A percentile compares a stretch with the other conserved stretches of the same genome.
phyloP scores from a whole-genome alignment of 352 stramenopile genomes.

The Halophytophthora polymorphica region DNA sequence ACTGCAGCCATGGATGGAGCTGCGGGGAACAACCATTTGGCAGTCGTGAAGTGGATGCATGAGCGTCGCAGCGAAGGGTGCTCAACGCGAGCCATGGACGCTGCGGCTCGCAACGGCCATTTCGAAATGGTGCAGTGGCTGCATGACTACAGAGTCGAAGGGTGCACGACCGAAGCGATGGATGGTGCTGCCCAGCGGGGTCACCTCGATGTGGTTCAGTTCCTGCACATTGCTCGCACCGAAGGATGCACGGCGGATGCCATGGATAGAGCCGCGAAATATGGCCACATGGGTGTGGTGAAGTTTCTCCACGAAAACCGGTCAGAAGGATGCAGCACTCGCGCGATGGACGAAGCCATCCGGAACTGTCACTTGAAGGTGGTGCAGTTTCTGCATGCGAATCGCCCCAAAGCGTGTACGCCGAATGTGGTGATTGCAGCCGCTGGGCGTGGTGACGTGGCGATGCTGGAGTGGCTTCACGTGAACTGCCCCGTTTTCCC shows the following conservation, averaged over 20 bases:
- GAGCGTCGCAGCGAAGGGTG: conserved; percentile 29
- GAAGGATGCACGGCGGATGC: conserved; percentile 25
- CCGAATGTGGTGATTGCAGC: conserved; percentile 16
- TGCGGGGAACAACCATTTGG: conserved; percentile 28
- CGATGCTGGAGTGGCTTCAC: conserved; percentile 25
- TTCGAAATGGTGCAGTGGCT: conserved; percentile 29
- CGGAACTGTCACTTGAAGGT: conserved; percentile 23
- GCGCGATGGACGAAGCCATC: conserved; percentile 29
- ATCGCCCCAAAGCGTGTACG: conserved; percentile 21
- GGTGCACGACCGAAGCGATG: conserved; percentile 26
- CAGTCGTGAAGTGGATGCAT: conserved; percentile 31
- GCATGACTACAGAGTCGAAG: conserved; percentile 18
- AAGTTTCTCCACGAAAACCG: conserved; percentile 29
- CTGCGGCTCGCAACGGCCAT: conserved; percentile 20
- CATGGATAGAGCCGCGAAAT: conserved; percentile 31
- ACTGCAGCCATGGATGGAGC: conserved; percentile 30
- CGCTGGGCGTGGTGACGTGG: conserved; percentile 13
- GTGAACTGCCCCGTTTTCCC: background rate
- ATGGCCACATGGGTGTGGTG: conserved; percentile 25
- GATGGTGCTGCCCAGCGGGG: conserved; percentile 25
- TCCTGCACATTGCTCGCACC: conserved; percentile 14
- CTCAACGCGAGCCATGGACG: conserved; percentile 23
- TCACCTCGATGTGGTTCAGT: conserved; percentile 24
- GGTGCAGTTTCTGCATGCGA: conserved; percentile 22
- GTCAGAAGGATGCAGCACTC: conserved; percentile 28